Base-by-base conservation (phyloP, 108 stramenopile genomes). In the Skeletonema grethae region DNA sequence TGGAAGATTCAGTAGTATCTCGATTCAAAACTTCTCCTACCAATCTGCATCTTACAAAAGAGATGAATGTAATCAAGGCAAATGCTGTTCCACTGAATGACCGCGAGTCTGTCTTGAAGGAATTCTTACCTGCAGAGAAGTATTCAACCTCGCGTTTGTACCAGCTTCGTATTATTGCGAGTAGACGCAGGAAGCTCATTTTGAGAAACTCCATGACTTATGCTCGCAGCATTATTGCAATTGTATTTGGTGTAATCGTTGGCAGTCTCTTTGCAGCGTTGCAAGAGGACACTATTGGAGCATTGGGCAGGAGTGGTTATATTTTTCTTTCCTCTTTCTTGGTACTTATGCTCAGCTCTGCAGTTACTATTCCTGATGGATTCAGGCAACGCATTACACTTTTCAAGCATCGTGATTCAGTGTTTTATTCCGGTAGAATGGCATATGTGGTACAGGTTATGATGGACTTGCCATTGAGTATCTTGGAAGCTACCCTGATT, bases 341-440 rank as follows among this genome's bases (percentile, higher is more conserved):
- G 8, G 82, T 83, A n/a, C 69, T 83, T 8, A 83, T 83, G 82
- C 60, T 83, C 7, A 62, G 59, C n/a, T 68, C 82, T 5, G 82
- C 82, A 5, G 77, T 83, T 20, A 78, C 76, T 1, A 58, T 83
- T 20, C 82, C 82, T 0, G 65, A 61, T 48, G 57, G 76, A 12
- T 83, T 83, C 59, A 65, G 82, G 6, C 60, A 83, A 57, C 20
- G 82, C 11, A 63, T 53, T 15, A 78, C 77, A 0, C 50, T 83
- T 2, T 83, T 83, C 34, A 83, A 83, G 43, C 82, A 83, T 63
- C 64, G 82, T 2, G 62, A 45, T 22, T 76, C 82, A 1, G 82
- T 73, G 29, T 83, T 83, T 18, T 83, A 78, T 56, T 66, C 64
- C 20, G 71, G 65, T 7, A 46, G 48, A 29, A 36, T 68, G 11